Evolutionary conservation across 225 moss, liverwort and hornwort genomes (phyloP).

Genomic region (Thuidium tamariscinum): DNA sequence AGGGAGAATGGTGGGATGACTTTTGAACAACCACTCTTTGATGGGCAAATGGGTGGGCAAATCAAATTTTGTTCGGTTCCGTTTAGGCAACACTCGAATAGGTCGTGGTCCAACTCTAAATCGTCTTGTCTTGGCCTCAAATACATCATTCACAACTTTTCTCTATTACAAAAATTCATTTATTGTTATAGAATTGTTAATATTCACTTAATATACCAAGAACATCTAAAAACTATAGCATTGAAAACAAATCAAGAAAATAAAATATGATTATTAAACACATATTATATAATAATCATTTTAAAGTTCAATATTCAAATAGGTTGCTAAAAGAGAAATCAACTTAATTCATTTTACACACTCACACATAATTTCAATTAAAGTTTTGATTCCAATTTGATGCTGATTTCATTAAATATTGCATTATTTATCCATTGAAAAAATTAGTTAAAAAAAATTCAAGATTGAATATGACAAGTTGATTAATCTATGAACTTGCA

Average conservation of each 20-base stretch:
- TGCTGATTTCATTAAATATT: not conserved
- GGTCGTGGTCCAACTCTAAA: conserved; percentile 8
- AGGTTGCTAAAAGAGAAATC: not conserved
- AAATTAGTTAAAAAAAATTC: not conserved
- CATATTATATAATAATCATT: not conserved
- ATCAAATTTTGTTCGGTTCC: not conserved
- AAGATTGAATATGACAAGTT: not conserved
- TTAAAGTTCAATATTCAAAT: not conserved
- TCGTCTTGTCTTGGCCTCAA: not conserved
- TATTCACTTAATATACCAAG: not conserved
- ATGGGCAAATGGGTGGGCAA: conserved; percentile 7
- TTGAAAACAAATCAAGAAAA: fast-evolving
- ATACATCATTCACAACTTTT: not conserved
- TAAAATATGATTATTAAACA: not conserved
- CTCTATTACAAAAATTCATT: not conserved
- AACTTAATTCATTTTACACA: not conserved
- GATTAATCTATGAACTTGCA: fast-evolving
- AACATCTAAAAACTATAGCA: not conserved
- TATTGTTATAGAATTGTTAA: not conserved
- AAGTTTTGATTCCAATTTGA: not conserved
- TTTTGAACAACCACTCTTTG: conserved; percentile 24
- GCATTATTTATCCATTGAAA: not conserved
- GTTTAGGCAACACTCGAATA: conserved; percentile 10
- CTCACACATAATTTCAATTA: no score
- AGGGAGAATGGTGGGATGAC: not conserved